Evolutionary conservation across 345 rosid species (phyloP), one percentile per base, ranked within the genome.

Genomic region (Salix udensis): DNA sequence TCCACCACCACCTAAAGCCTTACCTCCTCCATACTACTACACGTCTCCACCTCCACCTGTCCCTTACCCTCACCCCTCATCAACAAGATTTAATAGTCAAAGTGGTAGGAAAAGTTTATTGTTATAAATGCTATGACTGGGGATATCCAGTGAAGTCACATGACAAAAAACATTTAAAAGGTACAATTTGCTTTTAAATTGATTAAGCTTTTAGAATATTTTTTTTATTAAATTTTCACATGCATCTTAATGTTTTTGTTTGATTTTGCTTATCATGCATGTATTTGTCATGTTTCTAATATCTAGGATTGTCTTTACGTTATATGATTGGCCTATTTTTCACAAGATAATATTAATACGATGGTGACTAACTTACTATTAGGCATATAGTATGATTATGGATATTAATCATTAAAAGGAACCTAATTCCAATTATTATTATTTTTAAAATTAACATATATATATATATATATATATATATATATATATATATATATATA

Each of bases 81-180:
- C 80, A 58, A 46, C 80, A 76, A 21, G 46, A 80, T 34, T 42
- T 81, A 37, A 53, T 75, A 0, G 71, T 81, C 6, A 84, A 84
- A 78, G 86, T 84, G 12, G 86, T 84, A 19, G 86, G 86, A 7
- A 81, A 84, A 68, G 86, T 84, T 31, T 84, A 84, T 34, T 80
- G 83, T 62, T 75, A 71, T 21, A 66, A 69, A 37, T 80, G 83
- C 3, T 80, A 80, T 30, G 79, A 71, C 4, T 75, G 76, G 79
- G 14, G 5, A 2, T 71, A 76, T 37, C 79, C 83, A 16, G 2
- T 12, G 13, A 75, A 80, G 64, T 84, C 86, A 15, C 82, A 81
- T 36, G 4, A 39, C 44, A 84, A 81, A 68, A 81, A 84, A 24
- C 82, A 84, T 73, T 80, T 80, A 60, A 77, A 81, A 81, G 86